phyloP scores from a whole-genome alignment of 2,329 filamentous ascomycete genomes.

The Arthrobotrys iridis region DNA sequence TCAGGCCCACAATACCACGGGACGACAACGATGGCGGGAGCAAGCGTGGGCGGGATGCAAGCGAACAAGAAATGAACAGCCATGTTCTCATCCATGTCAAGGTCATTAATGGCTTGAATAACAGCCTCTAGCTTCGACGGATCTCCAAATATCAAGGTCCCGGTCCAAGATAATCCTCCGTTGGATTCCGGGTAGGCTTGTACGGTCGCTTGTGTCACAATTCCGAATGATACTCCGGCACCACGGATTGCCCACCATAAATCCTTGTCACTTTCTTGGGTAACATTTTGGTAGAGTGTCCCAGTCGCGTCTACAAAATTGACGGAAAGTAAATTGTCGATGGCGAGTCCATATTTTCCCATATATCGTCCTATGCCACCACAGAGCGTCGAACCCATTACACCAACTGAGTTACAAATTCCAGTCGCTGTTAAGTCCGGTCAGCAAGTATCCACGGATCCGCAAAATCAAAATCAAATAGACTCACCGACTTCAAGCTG shows the following conservation, averaged over 20 bases:
- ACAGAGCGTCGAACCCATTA: slow-evolving; percentile 26
- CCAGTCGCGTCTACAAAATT: slow-evolving; percentile 63
- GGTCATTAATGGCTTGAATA: slow-evolving; percentile 54
- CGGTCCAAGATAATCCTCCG: slow-evolving; percentile 56
- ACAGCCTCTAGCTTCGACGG: slow-evolving; percentile 58
- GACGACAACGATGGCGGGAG: slow-evolving; percentile 54
- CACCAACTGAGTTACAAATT: slow-evolving; percentile 42
- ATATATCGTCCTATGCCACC: slow-evolving; percentile 54
- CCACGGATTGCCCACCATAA: slow-evolving; percentile 63
- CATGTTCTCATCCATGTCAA: slow-evolving; percentile 54
- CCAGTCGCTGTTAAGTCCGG: slow-evolving; percentile 16
- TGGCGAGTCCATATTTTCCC: slow-evolving; percentile 57
- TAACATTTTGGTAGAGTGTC: slow-evolving; percentile 59
- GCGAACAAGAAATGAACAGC: slow-evolving; percentile 56
- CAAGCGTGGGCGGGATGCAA: slow-evolving; percentile 56
- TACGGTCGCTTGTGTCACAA: slow-evolving; percentile 62
- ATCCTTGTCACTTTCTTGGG: slow-evolving; percentile 59
- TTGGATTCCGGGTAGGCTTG: slow-evolving; percentile 59
- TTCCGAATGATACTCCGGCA: slow-evolving; percentile 63
- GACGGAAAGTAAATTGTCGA: slow-evolving; percentile 63
- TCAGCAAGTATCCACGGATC: background rate
- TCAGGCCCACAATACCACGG: slow-evolving; percentile 54
- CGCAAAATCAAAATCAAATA: background rate
- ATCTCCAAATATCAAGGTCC: slow-evolving; percentile 58
- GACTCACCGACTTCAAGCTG: slow-evolving; percentile 35